Evolutionary conservation across 106 monocot genomes (phyloP), one percentile per base, ranked within the genome.

Genomic region (Agapanthus africanus): DNA sequence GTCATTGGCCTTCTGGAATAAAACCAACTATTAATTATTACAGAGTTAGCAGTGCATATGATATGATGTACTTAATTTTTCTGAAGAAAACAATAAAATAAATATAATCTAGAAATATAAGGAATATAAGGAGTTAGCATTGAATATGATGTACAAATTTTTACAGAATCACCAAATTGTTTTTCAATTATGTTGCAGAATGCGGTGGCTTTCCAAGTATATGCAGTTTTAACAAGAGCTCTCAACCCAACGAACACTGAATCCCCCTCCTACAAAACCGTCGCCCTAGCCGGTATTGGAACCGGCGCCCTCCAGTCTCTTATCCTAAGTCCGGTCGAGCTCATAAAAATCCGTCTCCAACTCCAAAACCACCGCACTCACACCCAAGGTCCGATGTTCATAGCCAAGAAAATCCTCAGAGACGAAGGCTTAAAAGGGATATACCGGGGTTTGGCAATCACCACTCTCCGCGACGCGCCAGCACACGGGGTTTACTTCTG

Each of bases 401-500:
- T 84, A 42, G 88, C 91, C 30, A 78, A 60, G 74, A 80, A 47
- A 14, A 89, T 97, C 37, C 37, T 86, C 2, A 71, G 34, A 21
- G 72, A 47, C 13, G 80, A 92, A 81, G 95, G 95, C 18, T n/a
- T 92, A 11, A 69, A 63, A 1, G 95, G 95, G 0, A 57, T 97
- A 35, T 97, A 91, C 75, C 74, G 91, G 6, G 95, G 95, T n/a
- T 79, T 97, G 15, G 66, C 76, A 0, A 80, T 91, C 74, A 97
- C 95, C 0, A 74, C 77, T 23, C 80, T 97, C 37, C 69, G 95
- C 0, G 95, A 97, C 40, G 88, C 91, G 11, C 95, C 95, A 10
- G 81, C 95, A 1, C 95, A 84, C 21, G 91, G 82, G 22, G 84
- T 86, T n/a, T 94, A 94, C 79, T 94, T 94, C 87, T 87, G 80